A percentile compares a stretch with the other conserved stretches of the same genome.
These are phyloP conservation scores for Nadsonia starkeyi-henricii DNA, from an alignment of 1,139 yeast species.

Conservation along the genomic window DNA sequence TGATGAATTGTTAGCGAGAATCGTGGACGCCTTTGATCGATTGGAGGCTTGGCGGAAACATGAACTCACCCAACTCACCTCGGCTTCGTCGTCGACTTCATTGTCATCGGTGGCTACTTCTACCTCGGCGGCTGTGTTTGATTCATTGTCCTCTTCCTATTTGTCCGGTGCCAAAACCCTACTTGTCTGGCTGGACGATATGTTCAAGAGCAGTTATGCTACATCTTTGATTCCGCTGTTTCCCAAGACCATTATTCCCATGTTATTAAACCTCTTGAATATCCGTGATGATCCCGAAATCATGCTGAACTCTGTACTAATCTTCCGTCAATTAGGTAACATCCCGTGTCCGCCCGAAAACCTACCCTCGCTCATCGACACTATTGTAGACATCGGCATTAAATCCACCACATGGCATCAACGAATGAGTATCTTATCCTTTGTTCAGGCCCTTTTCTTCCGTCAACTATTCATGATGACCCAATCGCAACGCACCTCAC, in stretches of 20 bases:
- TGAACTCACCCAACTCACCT: conserved; percentile 1
- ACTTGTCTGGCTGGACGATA: conserved; percentile 15
- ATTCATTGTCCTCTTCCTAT: conserved; percentile 13
- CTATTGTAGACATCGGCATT: conserved; percentile 36
- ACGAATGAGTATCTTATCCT: conserved; percentile 49
- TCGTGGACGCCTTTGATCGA: conserved; percentile 28
- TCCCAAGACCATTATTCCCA: conserved; percentile 46
- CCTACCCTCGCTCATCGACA: conserved; percentile 33
- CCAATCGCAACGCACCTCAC: conserved; percentile 32
- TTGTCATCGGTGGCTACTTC: background rate
- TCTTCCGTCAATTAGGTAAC: conserved; percentile 45
- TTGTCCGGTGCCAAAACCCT: conserved; percentile 25
- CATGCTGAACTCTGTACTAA: conserved; percentile 40
- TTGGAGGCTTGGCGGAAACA: conserved; percentile 33
- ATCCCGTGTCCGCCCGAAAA: conserved; percentile 36
- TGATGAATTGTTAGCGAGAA: conserved; percentile 16
- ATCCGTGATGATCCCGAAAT: conserved; percentile 76
- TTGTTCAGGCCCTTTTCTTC: conserved; percentile 63
- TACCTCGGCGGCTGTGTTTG: background rate
- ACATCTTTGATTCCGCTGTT: conserved; percentile 20
- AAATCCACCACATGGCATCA: conserved; percentile 50
- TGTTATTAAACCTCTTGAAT: conserved; percentile 48
- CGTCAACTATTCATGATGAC: conserved; percentile 50
- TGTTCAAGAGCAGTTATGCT: conserved; percentile 14
- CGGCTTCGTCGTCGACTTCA: conserved; percentile 1